Conservation (phyloP, 1,284 basidiomycete species). For the Abortiporus biennis region DNA sequence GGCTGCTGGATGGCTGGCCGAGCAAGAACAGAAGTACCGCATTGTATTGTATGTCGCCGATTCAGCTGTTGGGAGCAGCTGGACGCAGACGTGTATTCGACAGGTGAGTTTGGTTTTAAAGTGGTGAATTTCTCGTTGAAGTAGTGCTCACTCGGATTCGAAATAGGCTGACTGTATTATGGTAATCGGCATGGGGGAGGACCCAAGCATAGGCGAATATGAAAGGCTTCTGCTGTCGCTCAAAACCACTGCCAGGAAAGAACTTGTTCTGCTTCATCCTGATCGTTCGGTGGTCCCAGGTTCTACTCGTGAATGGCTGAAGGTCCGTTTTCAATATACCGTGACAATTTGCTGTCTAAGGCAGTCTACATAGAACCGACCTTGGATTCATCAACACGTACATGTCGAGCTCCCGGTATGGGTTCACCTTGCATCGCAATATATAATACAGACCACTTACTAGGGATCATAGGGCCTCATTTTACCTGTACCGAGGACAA, state of each 20-base stretch:
- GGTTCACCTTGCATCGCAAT: conserved; percentile 3
- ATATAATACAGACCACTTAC: neutral
- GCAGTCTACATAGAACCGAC: conserved; percentile 58
- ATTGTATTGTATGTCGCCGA: conserved; percentile 94
- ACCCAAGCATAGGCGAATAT: conserved; percentile 86
- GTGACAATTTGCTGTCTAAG: conserved; percentile 3
- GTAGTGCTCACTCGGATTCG: neutral
- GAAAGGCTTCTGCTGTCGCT: conserved; percentile 88
- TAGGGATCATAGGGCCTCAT: conserved; percentile 46
- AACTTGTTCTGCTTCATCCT: conserved; percentile 91
- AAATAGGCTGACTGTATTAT: conserved; percentile 94
- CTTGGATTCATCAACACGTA: conserved; percentile 92
- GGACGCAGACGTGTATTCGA: conserved; percentile 96
- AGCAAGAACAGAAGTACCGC: conserved; percentile 89
- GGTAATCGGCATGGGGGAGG: conserved; percentile 93
- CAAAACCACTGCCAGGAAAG: conserved; percentile 97
- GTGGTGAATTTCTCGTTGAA: neutral
- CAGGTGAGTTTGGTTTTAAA: conserved; percentile 47
- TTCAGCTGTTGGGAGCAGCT: conserved; percentile 85
- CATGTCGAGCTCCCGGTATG: conserved; percentile 83
- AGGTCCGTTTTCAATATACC: conserved; percentile 41
- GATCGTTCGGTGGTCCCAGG: conserved; percentile 88
- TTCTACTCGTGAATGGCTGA: conserved; percentile 94
- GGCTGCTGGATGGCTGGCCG: conserved; percentile 89
- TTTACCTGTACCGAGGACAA: conserved; percentile 56